A percentile compares a stretch with the other conserved stretches of the same genome.
Evolutionary conservation across 495 filamentous ascomycete genomes (phyloP).

Genomic region (Glonium stellatum): DNA sequence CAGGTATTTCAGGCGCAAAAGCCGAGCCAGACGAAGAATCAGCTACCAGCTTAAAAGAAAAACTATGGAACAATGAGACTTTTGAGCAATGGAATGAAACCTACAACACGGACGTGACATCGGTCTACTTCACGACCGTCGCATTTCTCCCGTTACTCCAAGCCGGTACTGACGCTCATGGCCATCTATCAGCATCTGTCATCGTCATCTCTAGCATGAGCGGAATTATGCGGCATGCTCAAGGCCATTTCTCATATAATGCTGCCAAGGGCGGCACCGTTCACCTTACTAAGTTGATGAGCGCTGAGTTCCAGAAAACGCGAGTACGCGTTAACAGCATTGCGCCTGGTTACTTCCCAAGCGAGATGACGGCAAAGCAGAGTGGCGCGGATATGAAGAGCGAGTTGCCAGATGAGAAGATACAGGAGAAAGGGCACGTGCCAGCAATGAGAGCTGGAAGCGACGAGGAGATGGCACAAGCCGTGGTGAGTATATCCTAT

Average conservation of each 20-base stretch:
- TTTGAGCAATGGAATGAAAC: conserved; percentile 38
- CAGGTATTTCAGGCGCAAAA: conserved; percentile 37
- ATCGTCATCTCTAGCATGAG: conserved; percentile 41
- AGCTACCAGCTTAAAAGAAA: conserved; percentile 33
- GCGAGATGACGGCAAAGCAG: conserved; percentile 56
- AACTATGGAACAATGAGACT: conserved; percentile 39
- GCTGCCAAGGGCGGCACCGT: conserved; percentile 40
- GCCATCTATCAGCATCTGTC: conserved; percentile 38
- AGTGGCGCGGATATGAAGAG: conserved; percentile 51
- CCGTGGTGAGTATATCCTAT: conserved; percentile 24
- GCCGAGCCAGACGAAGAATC: conserved; percentile 31
- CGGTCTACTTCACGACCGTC: conserved; percentile 42
- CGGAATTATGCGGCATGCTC: conserved; percentile 39
- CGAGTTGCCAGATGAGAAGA: conserved; percentile 42
- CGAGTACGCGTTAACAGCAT: conserved; percentile 44
- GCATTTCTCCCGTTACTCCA: conserved; percentile 40
- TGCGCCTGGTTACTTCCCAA: conserved; percentile 51
- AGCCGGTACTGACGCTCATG: conserved; percentile 33
- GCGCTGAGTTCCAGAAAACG: conserved; percentile 42
- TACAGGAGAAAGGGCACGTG: conserved; percentile 44
- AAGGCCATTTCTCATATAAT: conserved; percentile 42
- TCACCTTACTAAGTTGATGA: conserved; percentile 42
- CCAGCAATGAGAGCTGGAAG: conserved; percentile 39
- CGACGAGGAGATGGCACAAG: conserved; percentile 46
- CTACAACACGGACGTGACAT: conserved; percentile 38